Base-by-base conservation (phyloP, 192 early-diverging fungal genomes). In the Coemansia sp. region DNA sequence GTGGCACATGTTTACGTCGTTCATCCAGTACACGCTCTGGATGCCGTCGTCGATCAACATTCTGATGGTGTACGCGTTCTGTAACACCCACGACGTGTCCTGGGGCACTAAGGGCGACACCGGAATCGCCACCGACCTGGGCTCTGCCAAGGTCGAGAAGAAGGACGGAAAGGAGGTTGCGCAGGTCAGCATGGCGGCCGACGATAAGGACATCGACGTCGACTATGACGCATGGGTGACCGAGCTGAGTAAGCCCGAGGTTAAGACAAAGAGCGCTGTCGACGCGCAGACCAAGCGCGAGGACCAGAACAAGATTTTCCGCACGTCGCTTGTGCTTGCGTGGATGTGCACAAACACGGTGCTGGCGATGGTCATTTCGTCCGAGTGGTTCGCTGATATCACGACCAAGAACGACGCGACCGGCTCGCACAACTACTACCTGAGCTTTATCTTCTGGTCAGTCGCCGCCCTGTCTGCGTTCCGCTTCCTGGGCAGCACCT, bases 91-190 rank as follows among this genome's bases (percentile, higher is more conserved):
- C 79, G 93, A 94, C 60, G 90, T 95, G 47, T 88, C 89, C 1
- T 97, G 93, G 95, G 95, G 93, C 45, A 96, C 93, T 29, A 96
- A 96, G 70, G 91, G 93, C 61, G 91, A 92, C 63, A 92, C 83
- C 35, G 70, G 55, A 34, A 58, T 79, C 11, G 48, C 61, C 29
- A 81, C 78, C 39, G 88, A 88, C 53, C 82, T 93, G 11, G 92
- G 90, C 35, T 78, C 81, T 14, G 94, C 87, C 46, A 93, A 88
- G 55, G 67, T 80, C 28, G 71, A 77, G 33, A 83, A 87, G 39
- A 80, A 82, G 63, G 84, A 83, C 39, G 85, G 85, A 24, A 75
- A 74, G n/a, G 81, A 79, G 11, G 76, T 82, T 24, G 90, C 87
- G 0, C 83, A 88, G 41, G 78, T 95, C 25, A 78, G 85, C 26